phyloP scores from a whole-genome alignment of 176 grass and related monocot genomes.

The Phragmites australis region DNA sequence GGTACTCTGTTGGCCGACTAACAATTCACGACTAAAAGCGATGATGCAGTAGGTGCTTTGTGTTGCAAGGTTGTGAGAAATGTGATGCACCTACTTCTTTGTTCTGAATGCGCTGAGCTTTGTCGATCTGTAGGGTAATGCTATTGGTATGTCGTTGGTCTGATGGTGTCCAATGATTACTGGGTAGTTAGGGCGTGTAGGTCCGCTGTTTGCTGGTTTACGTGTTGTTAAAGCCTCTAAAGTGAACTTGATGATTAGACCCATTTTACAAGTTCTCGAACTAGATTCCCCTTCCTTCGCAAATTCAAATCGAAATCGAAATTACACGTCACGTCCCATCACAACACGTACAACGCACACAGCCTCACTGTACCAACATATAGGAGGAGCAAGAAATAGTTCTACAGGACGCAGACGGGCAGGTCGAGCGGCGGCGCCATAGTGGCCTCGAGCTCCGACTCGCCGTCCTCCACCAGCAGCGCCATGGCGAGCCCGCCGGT shows the following conservation, averaged over 20 bases:
- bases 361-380: constrained; percentile 21
- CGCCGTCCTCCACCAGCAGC: constrained; percentile 84
- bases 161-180: constrained; percentile 16
- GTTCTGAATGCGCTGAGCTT: constrained; percentile 19
- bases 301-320: constrained; percentile 45
- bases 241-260: not conserved
- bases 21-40: not conserved
- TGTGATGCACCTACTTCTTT: not conserved
- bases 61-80: constrained; percentile 27
- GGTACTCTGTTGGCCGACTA: constrained; percentile 29
- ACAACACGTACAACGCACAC: constrained; percentile 18
- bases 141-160: not conserved
- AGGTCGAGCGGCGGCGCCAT: constrained; percentile 73
- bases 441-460: constrained; percentile 51
- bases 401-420: constrained; percentile 51
- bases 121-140: not conserved
- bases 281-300: not conserved
- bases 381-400: not conserved
- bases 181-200: not conserved
- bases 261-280: not conserved
- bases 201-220: constrained; percentile 21
- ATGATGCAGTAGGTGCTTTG: constrained; percentile 21
- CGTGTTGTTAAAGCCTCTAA: constrained; percentile 13
- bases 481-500: constrained; percentile 73
- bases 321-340: constrained; percentile 20